A percentile compares a stretch with the other conserved stretches of the same genome.
Evolutionary conservation across 345 rosid species (phyloP).

Genomic region (Gossypium longicalyx): DNA sequence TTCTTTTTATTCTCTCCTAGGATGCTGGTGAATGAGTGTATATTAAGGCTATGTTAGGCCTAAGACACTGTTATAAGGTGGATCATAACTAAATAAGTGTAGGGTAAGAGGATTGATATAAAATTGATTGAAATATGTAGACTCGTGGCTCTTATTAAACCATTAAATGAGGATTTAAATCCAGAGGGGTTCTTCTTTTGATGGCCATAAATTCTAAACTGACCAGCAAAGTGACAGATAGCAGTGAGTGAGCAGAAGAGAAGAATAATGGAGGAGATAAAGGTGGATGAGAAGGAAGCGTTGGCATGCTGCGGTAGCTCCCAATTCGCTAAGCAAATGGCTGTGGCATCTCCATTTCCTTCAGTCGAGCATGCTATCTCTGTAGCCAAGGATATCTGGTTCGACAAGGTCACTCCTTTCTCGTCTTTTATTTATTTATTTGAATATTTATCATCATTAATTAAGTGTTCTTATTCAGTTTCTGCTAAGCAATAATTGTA

Average conservation of each 20-base stretch:
- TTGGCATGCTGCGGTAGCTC: constrained; percentile 81
- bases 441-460: neutral
- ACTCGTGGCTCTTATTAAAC: neutral
- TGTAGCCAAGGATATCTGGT: constrained; percentile 74
- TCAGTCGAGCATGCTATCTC: constrained; percentile 46
- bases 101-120: neutral
- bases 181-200: neutral
- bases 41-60: neutral
- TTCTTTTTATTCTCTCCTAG: neutral
- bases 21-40: neutral
- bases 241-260: neutral
- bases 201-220: neutral
- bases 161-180: neutral
- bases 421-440: neutral
- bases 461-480: neutral
- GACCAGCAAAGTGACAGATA: neutral
- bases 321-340: constrained; percentile 62
- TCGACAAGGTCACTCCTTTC: constrained; percentile 43
- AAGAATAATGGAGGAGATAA: constrained; percentile 15
- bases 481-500: neutral
- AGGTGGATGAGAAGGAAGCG: constrained; percentile 55
- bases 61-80: neutral
- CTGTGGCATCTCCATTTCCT: constrained; percentile 48
- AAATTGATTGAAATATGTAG: neutral
- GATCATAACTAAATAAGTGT: neutral